phyloP scores from a whole-genome alignment of 2,329 filamentous ascomycete species.

The Ophiosphaerella narmari region DNA sequence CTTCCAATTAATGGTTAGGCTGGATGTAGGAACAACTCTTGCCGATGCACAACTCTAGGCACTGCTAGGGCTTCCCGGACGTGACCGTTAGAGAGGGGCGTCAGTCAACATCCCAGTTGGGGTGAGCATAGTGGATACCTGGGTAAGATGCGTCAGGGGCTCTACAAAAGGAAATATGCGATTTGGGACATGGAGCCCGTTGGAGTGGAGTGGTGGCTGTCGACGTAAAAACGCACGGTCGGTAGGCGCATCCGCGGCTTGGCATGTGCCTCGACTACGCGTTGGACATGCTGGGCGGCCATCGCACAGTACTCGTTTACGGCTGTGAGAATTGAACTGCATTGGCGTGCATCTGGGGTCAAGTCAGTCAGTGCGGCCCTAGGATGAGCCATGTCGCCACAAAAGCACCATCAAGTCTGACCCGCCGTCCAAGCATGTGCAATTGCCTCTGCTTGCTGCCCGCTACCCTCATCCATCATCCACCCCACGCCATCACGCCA shows the following conservation, averaged over 20 bases:
- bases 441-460: conserved; percentile 3
- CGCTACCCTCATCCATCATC: conserved; percentile 3
- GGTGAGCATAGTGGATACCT: neutral
- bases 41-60: too few species aligned
- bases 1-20: too few species aligned
- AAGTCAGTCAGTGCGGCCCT: conserved; percentile 2
- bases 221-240: neutral
- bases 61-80: too few species aligned
- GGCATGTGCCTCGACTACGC: conserved; percentile 2
- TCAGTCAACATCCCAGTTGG: conserved; percentile 1
- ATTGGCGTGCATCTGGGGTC: conserved; percentile 14
- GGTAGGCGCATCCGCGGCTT: neutral
- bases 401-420: conserved; percentile 16
- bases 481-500: conserved; percentile 24
- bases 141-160: conserved; percentile 3
- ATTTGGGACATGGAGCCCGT: neutral
- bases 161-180: neutral
- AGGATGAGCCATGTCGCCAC: conserved; percentile 11
- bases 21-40: too few species aligned
- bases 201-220: conserved; percentile 2
- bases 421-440: conserved; percentile 1
- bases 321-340: conserved; percentile 8
- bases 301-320: conserved; percentile 3
- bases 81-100: too few species aligned
- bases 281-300: neutral